phyloP scores from a whole-genome alignment of 116 monocot species.

The Trichopus zeylanicus region DNA sequence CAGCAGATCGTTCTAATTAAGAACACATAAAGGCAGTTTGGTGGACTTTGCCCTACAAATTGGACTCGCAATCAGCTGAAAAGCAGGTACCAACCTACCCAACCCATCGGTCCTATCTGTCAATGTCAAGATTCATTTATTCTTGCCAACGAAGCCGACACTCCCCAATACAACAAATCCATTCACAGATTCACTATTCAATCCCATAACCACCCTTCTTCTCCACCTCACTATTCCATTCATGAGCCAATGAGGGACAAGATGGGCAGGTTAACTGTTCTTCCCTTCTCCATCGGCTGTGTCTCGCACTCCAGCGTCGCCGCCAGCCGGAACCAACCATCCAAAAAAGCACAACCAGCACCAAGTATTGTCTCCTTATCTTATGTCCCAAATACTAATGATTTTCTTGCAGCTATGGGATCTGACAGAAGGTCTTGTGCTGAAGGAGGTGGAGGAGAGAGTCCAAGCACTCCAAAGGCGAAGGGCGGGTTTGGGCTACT shows the following conservation, averaged over 20 bases:
- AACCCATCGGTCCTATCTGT: constrained; percentile 15
- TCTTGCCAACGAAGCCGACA: constrained; percentile 54
- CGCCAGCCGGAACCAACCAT: constrained; percentile 20
- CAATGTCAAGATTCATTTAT: constrained; percentile 28
- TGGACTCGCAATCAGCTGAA: constrained; percentile 31
- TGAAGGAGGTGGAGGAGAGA: constrained; percentile 4
- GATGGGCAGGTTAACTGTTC: constrained; percentile 46
- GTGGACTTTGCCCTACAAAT: constrained; percentile 30
- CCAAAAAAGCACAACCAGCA: constrained; percentile 22
- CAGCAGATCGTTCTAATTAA: neutral
- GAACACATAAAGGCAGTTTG: constrained; percentile 8
- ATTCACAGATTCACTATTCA: constrained; percentile 10
- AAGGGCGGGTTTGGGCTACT: constrained; percentile 16
- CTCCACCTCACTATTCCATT: neutral
- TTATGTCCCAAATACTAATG: neutral
- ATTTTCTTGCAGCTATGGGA: no score
- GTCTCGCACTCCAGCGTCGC: constrained; percentile 68
- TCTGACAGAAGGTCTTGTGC: no score
- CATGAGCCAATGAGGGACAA: constrained; percentile 33
- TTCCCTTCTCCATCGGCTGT: constrained; percentile 74
- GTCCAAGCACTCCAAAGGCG: constrained; percentile 4
- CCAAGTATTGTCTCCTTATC: constrained; percentile 16
- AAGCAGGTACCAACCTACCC: constrained; percentile 29
- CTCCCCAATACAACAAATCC: constrained; percentile 56
- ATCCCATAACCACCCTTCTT: constrained; percentile 5